Conservation (phyloP, 78 protist species). For the Monocercomonoides exilis region DNA sequence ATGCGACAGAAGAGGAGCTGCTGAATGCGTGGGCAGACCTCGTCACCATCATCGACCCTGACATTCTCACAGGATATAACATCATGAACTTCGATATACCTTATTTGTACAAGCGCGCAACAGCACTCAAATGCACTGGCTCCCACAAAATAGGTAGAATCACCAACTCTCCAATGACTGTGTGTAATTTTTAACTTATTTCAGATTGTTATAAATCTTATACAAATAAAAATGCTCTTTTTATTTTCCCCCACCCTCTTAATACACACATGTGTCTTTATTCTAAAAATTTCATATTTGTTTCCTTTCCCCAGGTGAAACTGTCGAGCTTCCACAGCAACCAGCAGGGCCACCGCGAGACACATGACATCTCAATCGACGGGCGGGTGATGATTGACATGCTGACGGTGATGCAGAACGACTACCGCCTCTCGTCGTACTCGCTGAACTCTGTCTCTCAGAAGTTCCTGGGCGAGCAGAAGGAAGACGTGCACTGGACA, state of each 20-base stretch:
- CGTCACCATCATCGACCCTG: slow-evolving; percentile 76
- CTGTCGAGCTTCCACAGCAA: slow-evolving; percentile 15
- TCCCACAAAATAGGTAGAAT: background rate
- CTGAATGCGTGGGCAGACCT: slow-evolving; percentile 55
- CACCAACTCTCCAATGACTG: background rate
- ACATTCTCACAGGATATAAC: slow-evolving; percentile 92
- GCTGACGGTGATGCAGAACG: slow-evolving; percentile 47
- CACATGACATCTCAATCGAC: slow-evolving; percentile 30
- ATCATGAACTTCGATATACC: slow-evolving; percentile 92
- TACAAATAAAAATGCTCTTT: background rate
- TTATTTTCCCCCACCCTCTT: background rate
- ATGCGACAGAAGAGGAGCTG: slow-evolving; percentile 60
- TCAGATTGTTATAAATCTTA: background rate
- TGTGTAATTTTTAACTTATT: background rate
- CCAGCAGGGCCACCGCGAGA: slow-evolving; percentile 3
- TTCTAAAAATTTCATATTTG: background rate
- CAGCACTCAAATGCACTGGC: slow-evolving; percentile 22
- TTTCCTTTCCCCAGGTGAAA: background rate
- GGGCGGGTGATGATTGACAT: slow-evolving; percentile 77
- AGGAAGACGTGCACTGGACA: slow-evolving; percentile 96
- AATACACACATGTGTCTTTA: too few relatives aligned
- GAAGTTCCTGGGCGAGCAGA: slow-evolving; percentile 92
- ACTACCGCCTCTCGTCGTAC: slow-evolving; percentile 82
- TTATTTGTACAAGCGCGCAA: slow-evolving; percentile 84
- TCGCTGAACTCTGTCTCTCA: slow-evolving; percentile 89